These are phyloP conservation scores for Arachnopeziza araneosa DNA, from an alignment of 2,329 filamentous ascomycete species.

Conservation along the genomic window DNA sequence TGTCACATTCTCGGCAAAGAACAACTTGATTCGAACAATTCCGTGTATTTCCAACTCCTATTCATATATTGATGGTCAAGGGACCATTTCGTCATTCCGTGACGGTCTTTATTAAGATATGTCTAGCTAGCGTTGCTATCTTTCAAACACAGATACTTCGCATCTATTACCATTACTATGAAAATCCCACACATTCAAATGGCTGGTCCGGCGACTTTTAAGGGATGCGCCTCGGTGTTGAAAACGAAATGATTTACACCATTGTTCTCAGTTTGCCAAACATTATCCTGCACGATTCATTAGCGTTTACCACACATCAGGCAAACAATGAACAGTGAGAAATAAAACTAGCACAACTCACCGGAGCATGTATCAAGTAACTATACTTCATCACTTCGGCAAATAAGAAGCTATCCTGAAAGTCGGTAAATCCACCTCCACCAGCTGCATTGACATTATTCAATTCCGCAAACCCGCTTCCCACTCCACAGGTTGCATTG, in stretches of 20 bases:
- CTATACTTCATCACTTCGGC: constrained; percentile 83
- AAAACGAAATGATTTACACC: constrained; percentile 52
- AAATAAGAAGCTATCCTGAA: constrained; percentile 84
- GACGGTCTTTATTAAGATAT: background rate
- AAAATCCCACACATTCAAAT: constrained; percentile 11
- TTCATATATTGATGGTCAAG: too few species aligned
- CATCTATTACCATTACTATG: background rate
- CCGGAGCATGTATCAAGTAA: constrained; percentile 53
- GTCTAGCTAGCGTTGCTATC: too few species aligned
- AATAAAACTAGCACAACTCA: constrained; percentile 14
- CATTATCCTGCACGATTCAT: constrained; percentile 26
- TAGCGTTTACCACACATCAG: constrained; percentile 1
- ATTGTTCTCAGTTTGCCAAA: constrained; percentile 49
- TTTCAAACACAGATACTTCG: background rate
- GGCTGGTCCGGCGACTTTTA: constrained; percentile 37
- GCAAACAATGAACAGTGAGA: background rate
- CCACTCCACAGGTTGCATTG: constrained; percentile 54
- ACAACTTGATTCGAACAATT: too few species aligned
- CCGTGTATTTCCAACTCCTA: too few species aligned
- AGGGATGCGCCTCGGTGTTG: constrained; percentile 61
- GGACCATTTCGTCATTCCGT: too few species aligned
- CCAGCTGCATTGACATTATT: constrained; percentile 56
- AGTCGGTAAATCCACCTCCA: constrained; percentile 59
- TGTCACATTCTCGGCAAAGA: too few species aligned
- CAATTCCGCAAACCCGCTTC: constrained; percentile 63